These are phyloP conservation scores for Rhododendron vialii DNA, from an alignment of 148 eudicot species.

Conservation along the genomic window DNA sequence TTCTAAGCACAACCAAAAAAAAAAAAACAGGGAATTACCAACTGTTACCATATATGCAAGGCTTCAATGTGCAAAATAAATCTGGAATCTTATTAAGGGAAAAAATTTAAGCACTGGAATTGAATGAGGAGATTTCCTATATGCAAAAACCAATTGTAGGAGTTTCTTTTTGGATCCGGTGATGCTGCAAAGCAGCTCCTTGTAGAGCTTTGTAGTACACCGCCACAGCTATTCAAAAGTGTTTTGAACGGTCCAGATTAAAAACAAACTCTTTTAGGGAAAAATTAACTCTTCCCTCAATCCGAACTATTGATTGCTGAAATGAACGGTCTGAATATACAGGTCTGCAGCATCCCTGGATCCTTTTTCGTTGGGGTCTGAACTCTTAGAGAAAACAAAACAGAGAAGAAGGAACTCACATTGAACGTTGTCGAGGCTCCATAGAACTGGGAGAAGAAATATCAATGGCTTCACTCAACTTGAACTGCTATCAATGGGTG, in stretches of 20 bases:
- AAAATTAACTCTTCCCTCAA: too few species aligned
- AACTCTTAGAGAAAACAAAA: background rate
- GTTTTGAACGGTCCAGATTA: too few species aligned
- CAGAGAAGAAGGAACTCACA: conserved; percentile 3
- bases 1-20: background rate
- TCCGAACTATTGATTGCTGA: too few species aligned
- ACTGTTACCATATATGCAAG: background rate
- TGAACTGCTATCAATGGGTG: background rate
- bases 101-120: too few species aligned
- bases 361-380: too few species aligned
- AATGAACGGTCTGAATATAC: too few species aligned
- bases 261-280: too few species aligned
- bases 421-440: background rate
- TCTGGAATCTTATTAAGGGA: background rate
- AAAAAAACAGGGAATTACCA: background rate
- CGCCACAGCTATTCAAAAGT: too few species aligned
- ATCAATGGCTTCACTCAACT: background rate
- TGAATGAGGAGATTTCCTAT: background rate
- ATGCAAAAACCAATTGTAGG: background rate
- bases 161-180: background rate
- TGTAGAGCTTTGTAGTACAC: too few species aligned
- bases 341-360: too few species aligned
- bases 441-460: background rate
- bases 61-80: background rate
- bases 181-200: too few species aligned